Evolutionary conservation across 495 filamentous ascomycete genomes (phyloP), one percentile per base, ranked within the genome.

Genomic region (Penicillium turbatum): DNA sequence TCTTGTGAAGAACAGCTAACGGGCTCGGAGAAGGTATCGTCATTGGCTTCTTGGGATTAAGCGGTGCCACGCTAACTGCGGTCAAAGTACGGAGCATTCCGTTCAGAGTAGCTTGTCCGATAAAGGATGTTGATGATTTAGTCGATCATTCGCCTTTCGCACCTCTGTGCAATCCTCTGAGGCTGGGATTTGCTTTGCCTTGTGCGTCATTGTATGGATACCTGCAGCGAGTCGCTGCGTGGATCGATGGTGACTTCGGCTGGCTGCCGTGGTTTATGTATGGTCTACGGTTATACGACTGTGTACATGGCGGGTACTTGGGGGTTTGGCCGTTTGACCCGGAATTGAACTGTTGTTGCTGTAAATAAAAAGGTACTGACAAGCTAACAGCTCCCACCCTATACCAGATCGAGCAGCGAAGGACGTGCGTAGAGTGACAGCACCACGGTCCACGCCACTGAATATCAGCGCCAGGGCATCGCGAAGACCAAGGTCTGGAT

Each of bases 401-500:
- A 51, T 43, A 12, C 29, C 30, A 43, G 32, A 37, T 37, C 21
- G 35, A 49, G 47, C 32, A 32, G 43, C 30, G 21, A 39, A 31
- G 11, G 34, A 27, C 26, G 15, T 36, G 32, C 26, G 10, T 21
- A 10, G 38, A 34, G 31, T 51, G 48, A 51, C 49, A 36, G 38
- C 34, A 38, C 35, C 47, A 37, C 31, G 27, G 8, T 17, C 35
- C 47, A 37, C 31, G 27, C 15, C 31, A 48, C 37, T 10, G 29
- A 16, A 35, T 38, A 51, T 51, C 49, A 51, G 39, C 49, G 29
- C 16, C 24, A 35, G 30, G 12, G 6, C 16, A 45, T 32, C 24
- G 41, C 21, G 9, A 24, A 6, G 24, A 36, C 45, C 24, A 15
- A 31, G 16, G 17, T 16, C 24, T 17, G 24, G n/a, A 41, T 29